Base-by-base conservation (phyloP, 495 filamentous ascomycete species). In the Ramalina intermedia region DNA sequence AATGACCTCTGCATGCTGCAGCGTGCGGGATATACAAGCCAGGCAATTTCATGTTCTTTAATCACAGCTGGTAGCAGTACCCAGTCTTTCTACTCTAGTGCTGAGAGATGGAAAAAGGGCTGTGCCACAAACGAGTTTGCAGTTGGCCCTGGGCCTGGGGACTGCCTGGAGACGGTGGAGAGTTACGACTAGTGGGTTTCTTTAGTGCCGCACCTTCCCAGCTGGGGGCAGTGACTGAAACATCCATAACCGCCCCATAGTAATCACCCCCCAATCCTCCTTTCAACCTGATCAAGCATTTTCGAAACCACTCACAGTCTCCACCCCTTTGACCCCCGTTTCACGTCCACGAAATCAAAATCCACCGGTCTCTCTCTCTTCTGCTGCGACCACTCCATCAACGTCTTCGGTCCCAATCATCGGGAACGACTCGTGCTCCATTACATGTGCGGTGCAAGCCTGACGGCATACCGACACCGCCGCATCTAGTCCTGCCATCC, bases 231-330 rank as follows among this genome's bases (percentile, higher is more conserved):
- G 29, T 33, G 29, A 33, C 29, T 33, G 29, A 17, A 48, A 40
- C 38, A 16, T 39, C 46, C 36, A 39, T 48, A 48, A 39, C 46
- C 46, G 46, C 46, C 46, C 46, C 46, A 48, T 17, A 37, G 33
- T 39, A 37, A 48, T 39, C 29, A 24, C 33, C 20, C 23, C 37
- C 20, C 36, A 48, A 37, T 39, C 46, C 46, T 48, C 46, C 46
- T 48, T 37, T 37, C 38, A 48, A 48, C 40, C 46, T 43, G 26
- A 24, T 6, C 4, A 38, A 49, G 36, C 47, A 49, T 49, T 41
- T 41, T 29, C 38, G 47, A 43, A 21, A 43, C 18, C 18, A 17
- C 40, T 43, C 35, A 38, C 38, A 49, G 43, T 42, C 47, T 43
- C 39, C 27, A 23, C 47, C 33, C 26, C 9, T 21, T 24, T n/a